Evolutionary conservation across 2,329 filamentous ascomycete genomes (phyloP), one percentile per base, ranked within the genome.

Genomic region (Talaromyces atroroseus): DNA sequence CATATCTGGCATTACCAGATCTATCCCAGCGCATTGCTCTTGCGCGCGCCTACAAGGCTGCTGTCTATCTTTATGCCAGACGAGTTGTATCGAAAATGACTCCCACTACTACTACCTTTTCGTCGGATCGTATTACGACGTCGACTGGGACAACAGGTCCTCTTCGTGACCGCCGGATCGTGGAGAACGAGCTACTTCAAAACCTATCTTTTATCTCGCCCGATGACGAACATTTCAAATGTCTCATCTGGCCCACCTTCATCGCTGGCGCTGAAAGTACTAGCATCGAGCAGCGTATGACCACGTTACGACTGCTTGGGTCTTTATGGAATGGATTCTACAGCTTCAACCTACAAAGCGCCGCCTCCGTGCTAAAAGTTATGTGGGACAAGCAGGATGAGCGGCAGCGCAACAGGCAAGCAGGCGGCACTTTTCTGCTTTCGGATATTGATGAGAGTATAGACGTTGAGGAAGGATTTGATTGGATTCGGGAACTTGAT

Each of bases 1-100:
- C 63, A n/a, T 69, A 63, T 55, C 62, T 65, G 38, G 81, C 78
- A 66, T 77, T 82, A 24, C 64, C 72, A 1, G 72, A 76, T 16
- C 67, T 82, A 12, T 71, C 75, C 49, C 68, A 73, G 60, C 77
- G 76, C 52, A 76, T 82, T 51, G 71, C 72, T 52, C 76, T 81
- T 1, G 80, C 72, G 26, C 66, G 64, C 48, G 63, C 69, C 53
- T 74, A 73, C 61, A 69, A 73, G 60, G 65, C 68, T 23, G 66
- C 71, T 44, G 71, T 74, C 48, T 73, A 74, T 57, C 68, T 74
- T 29, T 74, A 74, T 56, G 68, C 71, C 12, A 71, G 68, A 48
- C 66, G 71, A 8, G 70, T 74, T 1, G 68, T 74, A 52, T 71
- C 70, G 7, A 47, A 51, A 50, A 52, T 52, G 34, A 47, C 29